Conservation (phyloP, 208 protist genomes). For the Acanthamoeba royreba region DNA sequence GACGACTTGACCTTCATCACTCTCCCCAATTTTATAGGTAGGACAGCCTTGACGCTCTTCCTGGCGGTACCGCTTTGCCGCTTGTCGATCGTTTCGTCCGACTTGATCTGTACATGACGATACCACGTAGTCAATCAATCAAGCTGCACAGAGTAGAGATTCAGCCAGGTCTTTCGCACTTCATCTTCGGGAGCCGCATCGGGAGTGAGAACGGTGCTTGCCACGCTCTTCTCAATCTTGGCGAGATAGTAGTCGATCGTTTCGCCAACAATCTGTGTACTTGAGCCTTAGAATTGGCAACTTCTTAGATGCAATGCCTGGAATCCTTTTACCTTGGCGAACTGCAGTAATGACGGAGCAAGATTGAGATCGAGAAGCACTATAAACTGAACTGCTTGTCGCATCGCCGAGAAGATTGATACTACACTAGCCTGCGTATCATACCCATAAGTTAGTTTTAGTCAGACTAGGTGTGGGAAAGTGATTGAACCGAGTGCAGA, state of each 20-base stretch:
- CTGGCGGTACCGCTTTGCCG: not conserved
- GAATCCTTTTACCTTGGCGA: not conserved
- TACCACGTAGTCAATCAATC: no score
- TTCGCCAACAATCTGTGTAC: not conserved
- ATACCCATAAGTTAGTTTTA: no score
- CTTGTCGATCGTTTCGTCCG: not conserved
- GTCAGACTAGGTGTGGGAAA: no score
- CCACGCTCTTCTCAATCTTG: constrained; percentile 17
- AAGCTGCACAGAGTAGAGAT: no score
- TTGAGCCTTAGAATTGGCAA: no score
- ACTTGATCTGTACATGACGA: not conserved
- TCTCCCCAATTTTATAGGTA: not conserved
- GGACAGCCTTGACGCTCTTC: not conserved
- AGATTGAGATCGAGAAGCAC: constrained; percentile 12
- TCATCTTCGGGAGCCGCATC: not conserved
- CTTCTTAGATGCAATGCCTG: not conserved
- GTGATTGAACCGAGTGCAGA: not conserved
- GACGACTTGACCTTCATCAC: not conserved
- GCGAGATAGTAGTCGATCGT: not conserved
- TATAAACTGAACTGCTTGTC: not conserved
- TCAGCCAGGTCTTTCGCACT: no score
- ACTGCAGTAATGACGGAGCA: not conserved
- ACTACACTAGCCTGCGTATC: not conserved
- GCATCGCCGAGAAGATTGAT: not conserved
- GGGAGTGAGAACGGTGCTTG: not conserved